Base-by-base conservation (phyloP, 805 yeast genomes). In the Candida takata region DNA sequence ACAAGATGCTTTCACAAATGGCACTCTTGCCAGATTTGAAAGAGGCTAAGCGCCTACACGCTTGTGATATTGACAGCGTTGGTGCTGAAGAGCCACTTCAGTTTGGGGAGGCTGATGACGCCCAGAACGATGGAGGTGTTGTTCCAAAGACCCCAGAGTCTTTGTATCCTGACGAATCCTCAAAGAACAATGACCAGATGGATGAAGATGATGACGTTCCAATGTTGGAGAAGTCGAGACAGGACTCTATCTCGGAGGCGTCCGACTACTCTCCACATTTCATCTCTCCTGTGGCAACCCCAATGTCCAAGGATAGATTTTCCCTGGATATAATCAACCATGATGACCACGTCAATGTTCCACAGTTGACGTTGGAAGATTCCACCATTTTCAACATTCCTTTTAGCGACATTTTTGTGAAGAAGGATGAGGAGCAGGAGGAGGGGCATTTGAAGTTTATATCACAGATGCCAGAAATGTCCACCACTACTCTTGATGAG, bases 61-160 rank as follows among this genome's bases (percentile, higher is more conserved):
- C 34, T 19, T 16, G 40, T 12, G 52, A 47, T 10, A 16, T 45
- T 29, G 44, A 40, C 11, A 40, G 38, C 21, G 44, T 40, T 31
- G 45, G 43, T 4, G 34, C 35, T 14, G 41, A 39, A 1, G 37
- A 43, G 6, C 35, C 37, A 8, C 35, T 20, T 10, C n/a, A n/a
- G n/a, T n/a, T n/a, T n/a, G 10, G 7, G 23, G 23, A 36, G 3
- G 40, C 31, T 7, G 33, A 35, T 9, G 32, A 33, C 16, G 24
- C 23, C 11, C 43, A 47, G 14, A 38, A 33, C 10, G 40, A 34
- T 12, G 25, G 13, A 13, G 33, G 27, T 11, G 18, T 13, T 4
- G 24, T 47, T n/a, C 57, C 57, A 27, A 49, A 50, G 44, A 51
- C 55, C 11, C 57, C 57, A 18, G 57, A 49, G 26, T 48, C 55